Evolutionary conservation across 345 rosid genomes (phyloP).

Genomic region (Moricandia moricandioides): DNA sequence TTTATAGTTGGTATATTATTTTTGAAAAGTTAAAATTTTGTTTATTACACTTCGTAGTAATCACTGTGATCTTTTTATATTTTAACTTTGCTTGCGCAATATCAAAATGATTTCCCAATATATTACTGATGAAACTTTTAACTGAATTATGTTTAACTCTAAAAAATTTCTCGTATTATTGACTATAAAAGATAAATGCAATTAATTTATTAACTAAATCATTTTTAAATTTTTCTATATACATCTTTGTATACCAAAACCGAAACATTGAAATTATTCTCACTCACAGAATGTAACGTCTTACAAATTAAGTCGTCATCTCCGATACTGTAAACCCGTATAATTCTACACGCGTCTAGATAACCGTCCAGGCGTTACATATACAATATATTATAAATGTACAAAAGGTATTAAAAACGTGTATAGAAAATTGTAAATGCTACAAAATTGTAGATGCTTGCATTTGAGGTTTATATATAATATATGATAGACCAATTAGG

Average conservation of each 20-base stretch:
- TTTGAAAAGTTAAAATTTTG: not conserved
- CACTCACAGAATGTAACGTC: not conserved
- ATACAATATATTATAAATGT: too few species aligned
- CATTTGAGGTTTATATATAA: not conserved
- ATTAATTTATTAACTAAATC: not conserved
- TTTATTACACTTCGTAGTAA: not conserved
- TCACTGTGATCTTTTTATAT: not conserved
- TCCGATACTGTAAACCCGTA: not conserved
- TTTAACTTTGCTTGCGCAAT: not conserved
- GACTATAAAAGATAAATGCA: not conserved
- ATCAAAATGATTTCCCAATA: not conserved
- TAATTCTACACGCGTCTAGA: not conserved
- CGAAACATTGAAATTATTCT: not conserved
- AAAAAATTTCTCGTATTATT: not conserved
- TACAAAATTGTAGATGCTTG: not conserved
- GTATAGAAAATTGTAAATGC: not conserved
- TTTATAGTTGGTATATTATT: not conserved
- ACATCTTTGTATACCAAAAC: not conserved
- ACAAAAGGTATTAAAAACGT: conserved; percentile 10
- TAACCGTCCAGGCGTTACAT: not conserved
- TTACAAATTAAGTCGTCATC: not conserved
- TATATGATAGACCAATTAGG: conserved; percentile 2
- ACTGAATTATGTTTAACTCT: not conserved
- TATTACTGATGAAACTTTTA: not conserved
- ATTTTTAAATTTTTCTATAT: not conserved